phyloP scores from a whole-genome alignment of 2,329 filamentous ascomycete species.

The Venturia oleaginea region DNA sequence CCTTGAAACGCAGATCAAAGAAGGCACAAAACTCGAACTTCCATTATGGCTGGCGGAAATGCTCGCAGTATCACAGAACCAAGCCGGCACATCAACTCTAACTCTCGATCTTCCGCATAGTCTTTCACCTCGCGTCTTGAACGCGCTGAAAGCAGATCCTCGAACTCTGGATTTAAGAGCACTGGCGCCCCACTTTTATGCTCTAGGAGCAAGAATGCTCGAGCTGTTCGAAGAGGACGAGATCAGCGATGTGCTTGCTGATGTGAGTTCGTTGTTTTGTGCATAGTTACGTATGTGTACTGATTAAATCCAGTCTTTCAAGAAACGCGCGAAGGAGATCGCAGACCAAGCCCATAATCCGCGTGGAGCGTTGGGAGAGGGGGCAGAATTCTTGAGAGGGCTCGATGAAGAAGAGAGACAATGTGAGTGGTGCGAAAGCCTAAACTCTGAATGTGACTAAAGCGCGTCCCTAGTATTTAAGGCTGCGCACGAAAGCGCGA shows the following conservation, averaged over 20 bases:
- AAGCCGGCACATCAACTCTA: conserved; percentile 27
- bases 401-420: conserved; percentile 83
- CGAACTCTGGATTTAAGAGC: conserved; percentile 75
- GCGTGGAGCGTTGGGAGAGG: conserved; percentile 54
- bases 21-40: conserved; percentile 69
- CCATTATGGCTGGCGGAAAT: conserved; percentile 94
- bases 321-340: conserved; percentile 69
- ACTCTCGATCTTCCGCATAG: conserved; percentile 74
- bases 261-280: conserved; percentile 27
- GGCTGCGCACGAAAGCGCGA: conserved; percentile 39
- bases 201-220: conserved; percentile 72
- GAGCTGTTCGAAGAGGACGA: conserved; percentile 89
- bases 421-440: conserved; percentile 32
- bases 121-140: conserved; percentile 69
- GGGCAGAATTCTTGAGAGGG: conserved; percentile 75
- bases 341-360: conserved; percentile 84
- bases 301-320: conserved; percentile 54
- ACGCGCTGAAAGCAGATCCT: conserved; percentile 84
- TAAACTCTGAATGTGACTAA: conserved; percentile 8
- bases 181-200: conserved; percentile 81
- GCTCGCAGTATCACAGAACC: conserved; percentile 54
- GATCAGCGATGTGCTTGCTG: conserved; percentile 50
- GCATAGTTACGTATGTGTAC: background rate
- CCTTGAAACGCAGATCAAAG: conserved; percentile 51
- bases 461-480: conserved; percentile 33